Base-by-base conservation (phyloP, 1,284 basidiomycete species). In the Entoloma clypeatum region DNA sequence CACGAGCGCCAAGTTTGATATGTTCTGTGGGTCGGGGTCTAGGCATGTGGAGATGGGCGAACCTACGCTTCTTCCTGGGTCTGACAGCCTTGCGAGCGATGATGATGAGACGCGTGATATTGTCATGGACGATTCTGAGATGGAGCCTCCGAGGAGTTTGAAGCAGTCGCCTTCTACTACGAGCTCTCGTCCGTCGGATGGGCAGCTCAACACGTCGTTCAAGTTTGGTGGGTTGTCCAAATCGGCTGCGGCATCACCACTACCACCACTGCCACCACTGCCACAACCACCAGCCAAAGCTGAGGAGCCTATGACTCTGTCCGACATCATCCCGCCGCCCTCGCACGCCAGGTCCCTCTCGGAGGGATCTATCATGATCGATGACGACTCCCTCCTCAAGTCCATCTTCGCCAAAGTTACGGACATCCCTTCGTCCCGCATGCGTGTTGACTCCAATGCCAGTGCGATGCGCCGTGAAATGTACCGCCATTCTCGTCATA, bases 281-380 rank as follows among this genome's bases (percentile, higher is more conserved):
- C n/a, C n/a, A n/a, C n/a, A n/a, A n/a, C n/a, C n/a, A n/a, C n/a
- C n/a, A n/a, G n/a, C n/a, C n/a, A n/a, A n/a, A n/a, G n/a, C n/a
- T 14, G 49, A 57, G 33, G 60, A 63, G 47, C 65, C 67, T 0
- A 55, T 83, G 41, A 84, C 81, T 1, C 63, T 86, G 10, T 79
- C 82, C 0, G 81, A 87, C 48, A 86, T 87, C 58, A 81, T 87
- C 31, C 84, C 85, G 4, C 76, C 82, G 0, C 68, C 71, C 0
- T 63, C 71, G 5, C 69, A 77, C 49, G 69, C 65, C 10, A 68
- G 71, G 21, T 65, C 68, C 0, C 54, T 75, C n/a, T 78, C 80
- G 0, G 61, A 62, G 24, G 64, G 67, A 0, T 60, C 69, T 2
- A 51, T 67, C 35, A 47, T 65, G 23, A 64, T 63, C 18, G 73